Percentiles rank a stretch among this genome's conserved stretches.
Evolutionary conservation across 148 eudicot species (phyloP).

Genomic region (Rhododendron ferrugineum): DNA sequence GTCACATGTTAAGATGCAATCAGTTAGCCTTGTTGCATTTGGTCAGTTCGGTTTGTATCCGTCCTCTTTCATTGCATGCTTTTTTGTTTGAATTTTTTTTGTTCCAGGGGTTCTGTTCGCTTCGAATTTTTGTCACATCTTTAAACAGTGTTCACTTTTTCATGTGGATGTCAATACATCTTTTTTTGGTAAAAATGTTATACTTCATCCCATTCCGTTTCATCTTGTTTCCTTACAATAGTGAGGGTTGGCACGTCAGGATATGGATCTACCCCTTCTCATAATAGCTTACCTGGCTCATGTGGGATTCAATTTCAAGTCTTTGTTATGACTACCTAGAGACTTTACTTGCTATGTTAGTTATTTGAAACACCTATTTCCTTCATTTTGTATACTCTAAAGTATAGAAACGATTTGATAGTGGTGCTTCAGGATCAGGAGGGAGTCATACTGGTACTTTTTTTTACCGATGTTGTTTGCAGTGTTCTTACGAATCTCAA

Average conservation of each 20-base stretch:
- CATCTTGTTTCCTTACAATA: neutral
- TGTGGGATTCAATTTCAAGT: neutral
- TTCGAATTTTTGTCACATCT: neutral
- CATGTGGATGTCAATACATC: neutral
- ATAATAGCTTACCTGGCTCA: neutral
- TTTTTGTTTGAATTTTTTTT: neutral
- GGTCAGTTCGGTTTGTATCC: neutral
- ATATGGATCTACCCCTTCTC: no score
- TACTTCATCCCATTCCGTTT: neutral
- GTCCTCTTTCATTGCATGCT: neutral
- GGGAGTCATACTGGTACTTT: neutral
- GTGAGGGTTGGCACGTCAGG: neutral
- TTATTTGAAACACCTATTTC: neutral
- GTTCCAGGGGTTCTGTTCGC: neutral
- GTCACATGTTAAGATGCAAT: conserved; percentile 6
- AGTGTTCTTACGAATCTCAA: neutral
- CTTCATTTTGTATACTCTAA: neutral
- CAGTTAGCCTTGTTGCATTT: conserved; percentile 1
- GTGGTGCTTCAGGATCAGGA: neutral
- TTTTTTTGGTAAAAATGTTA: neutral
- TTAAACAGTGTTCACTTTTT: neutral
- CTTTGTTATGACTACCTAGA: neutral
- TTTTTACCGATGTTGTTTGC: neutral
- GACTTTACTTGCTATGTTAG: neutral
- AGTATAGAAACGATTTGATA: neutral